These are phyloP conservation scores for Phytophthora capsici DNA, from an alignment of 352 stramenopile genomes.

Conservation along the genomic window DNA sequence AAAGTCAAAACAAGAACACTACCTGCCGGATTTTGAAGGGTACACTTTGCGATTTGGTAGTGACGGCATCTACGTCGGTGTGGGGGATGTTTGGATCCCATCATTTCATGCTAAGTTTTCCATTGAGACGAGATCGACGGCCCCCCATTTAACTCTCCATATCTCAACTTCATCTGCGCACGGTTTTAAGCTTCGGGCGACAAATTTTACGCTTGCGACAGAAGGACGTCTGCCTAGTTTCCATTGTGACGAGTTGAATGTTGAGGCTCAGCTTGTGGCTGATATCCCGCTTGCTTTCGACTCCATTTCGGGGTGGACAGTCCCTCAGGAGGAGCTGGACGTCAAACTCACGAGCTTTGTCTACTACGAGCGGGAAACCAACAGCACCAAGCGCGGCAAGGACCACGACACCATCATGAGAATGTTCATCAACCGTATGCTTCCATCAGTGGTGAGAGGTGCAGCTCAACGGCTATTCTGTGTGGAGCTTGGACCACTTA, in stretches of 20 bases:
- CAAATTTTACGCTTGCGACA: conserved; percentile 71
- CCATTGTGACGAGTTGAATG: conserved; percentile 79
- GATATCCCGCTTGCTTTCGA: conserved; percentile 74
- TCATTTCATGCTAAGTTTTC: conserved; percentile 78
- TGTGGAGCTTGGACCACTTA: conserved; percentile 62
- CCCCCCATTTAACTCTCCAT: conserved; percentile 70
- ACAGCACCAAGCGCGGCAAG: conserved; percentile 59
- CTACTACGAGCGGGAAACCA: conserved; percentile 74
- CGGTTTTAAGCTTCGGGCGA: conserved; percentile 66
- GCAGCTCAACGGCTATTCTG: conserved; percentile 69
- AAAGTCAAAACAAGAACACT: conserved; percentile 72
- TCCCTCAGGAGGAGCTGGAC: conserved; percentile 60
- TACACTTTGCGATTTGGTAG: conserved; percentile 73
- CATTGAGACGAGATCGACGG: conserved; percentile 62
- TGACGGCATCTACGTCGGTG: conserved; percentile 73
- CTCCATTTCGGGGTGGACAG: conserved; percentile 62
- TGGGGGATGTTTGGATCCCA: conserved; percentile 77
- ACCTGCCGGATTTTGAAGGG: conserved; percentile 62
- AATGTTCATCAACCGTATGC: conserved; percentile 78
- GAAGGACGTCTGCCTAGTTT: conserved; percentile 75
- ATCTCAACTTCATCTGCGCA: conserved; percentile 60
- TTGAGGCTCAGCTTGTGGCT: conserved; percentile 72
- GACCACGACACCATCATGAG: conserved; percentile 85
- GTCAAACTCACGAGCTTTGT: conserved; percentile 74
- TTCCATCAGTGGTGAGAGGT: conserved; percentile 66